Evolutionary conservation across 1,139 yeast genomes (phyloP).

Genomic region (Taiozyma onychis): DNA sequence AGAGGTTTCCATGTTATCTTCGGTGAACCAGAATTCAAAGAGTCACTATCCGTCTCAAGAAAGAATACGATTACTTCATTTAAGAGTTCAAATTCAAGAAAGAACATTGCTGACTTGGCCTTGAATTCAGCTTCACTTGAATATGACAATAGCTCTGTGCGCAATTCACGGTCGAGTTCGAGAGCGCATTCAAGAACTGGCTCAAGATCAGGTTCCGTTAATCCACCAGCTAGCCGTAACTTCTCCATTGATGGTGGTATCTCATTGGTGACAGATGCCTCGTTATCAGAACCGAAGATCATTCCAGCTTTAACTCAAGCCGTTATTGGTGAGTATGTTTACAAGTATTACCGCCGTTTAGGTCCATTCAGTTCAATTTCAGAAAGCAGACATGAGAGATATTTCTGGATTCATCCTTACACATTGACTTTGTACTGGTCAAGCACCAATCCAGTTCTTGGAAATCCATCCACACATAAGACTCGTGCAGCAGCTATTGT

Average conservation of each 20-base stretch:
- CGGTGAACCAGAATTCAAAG: slow-evolving; percentile 7
- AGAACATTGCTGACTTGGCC: slow-evolving; percentile 24
- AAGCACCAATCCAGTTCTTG: slow-evolving; percentile 69
- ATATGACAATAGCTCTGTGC: slow-evolving; percentile 18
- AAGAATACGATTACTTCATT: slow-evolving; percentile 20
- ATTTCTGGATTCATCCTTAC: slow-evolving; percentile 96
- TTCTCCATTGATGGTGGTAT: slow-evolving; percentile 27
- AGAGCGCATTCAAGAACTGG: slow-evolving; percentile 16
- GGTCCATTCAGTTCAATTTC: slow-evolving; percentile 73
- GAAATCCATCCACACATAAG: slow-evolving; percentile 57
- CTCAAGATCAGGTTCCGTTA: slow-evolving; percentile 13
- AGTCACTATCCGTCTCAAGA: slow-evolving; percentile 14
- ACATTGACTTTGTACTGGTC: slow-evolving; percentile 91
- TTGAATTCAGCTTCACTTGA: slow-evolving; percentile 24
- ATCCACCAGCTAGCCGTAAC: slow-evolving; percentile 14
- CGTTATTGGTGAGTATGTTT: slow-evolving; percentile 86
- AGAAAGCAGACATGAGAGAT: slow-evolving; percentile 82
- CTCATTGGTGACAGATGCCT: slow-evolving; percentile 66
- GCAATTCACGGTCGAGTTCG: slow-evolving; percentile 13
- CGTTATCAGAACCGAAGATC: slow-evolving; percentile 67
- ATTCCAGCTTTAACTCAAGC: slow-evolving; percentile 88
- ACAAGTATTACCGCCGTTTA: slow-evolving; percentile 76
- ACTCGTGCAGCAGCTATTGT: slow-evolving; percentile 81
- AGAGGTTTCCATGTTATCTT: slow-evolving; percentile 37
- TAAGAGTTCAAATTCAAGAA: slow-evolving; percentile 20